phyloP scores from a whole-genome alignment of 805 yeast genomes.

The Ogataea wickerhamii region DNA sequence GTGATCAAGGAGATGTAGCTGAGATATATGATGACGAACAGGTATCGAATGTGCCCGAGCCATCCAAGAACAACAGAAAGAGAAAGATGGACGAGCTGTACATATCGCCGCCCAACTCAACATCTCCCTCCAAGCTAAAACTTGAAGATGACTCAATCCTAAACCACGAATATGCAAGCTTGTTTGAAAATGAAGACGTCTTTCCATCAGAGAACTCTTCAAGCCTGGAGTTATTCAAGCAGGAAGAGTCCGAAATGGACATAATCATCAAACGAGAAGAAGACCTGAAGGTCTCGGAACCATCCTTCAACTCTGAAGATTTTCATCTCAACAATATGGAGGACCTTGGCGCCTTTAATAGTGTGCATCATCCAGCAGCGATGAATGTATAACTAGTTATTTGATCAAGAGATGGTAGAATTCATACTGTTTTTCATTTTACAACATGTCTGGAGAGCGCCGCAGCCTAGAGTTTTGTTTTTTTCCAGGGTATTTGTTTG shows the following conservation, averaged over 20 bases:
- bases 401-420: slow-evolving; percentile 6
- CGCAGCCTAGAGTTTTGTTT: slow-evolving; percentile 5
- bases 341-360: slow-evolving; percentile 33
- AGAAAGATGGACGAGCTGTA: slow-evolving; percentile 19
- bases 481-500: slow-evolving; percentile 23
- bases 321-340: slow-evolving; percentile 23
- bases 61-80: slow-evolving; percentile 10
- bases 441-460: neutral
- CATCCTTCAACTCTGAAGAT: slow-evolving; percentile 12
- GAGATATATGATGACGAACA: slow-evolving; percentile 4
- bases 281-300: slow-evolving; percentile 14
- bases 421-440: neutral
- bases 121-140: slow-evolving; percentile 30
- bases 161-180: slow-evolving; percentile 26
- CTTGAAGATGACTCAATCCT: slow-evolving; percentile 24
- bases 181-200: slow-evolving; percentile 27
- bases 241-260: slow-evolving; percentile 18
- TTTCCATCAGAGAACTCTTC: slow-evolving; percentile 19
- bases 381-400: slow-evolving; percentile 23
- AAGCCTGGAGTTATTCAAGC: slow-evolving; percentile 25
- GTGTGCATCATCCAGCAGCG: slow-evolving; percentile 42
- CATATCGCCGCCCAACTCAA: slow-evolving; percentile 31
- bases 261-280: slow-evolving; percentile 17
- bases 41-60: slow-evolving; percentile 1
- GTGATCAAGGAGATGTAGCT: slow-evolving; percentile 14